These are phyloP conservation scores for Neurospora intermedia DNA, from an alignment of 495 filamentous ascomycete genomes.

Conservation along the genomic window DNA sequence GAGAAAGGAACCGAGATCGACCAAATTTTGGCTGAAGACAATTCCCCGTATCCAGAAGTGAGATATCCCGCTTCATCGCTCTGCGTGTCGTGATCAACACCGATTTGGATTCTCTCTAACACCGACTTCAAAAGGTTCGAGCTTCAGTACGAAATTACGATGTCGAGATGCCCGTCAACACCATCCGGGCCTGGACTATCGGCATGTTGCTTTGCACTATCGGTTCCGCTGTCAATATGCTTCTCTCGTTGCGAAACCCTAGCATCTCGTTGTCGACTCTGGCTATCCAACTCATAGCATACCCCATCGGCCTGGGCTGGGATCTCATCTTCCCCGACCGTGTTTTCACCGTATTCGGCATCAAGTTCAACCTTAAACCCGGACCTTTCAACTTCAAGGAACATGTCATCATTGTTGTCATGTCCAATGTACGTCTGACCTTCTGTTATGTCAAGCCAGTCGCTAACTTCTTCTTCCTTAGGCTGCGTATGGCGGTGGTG, in stretches of 20 bases:
- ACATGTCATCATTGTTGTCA: slow-evolving; percentile 66
- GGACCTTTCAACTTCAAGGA: slow-evolving; percentile 73
- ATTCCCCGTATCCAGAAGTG: slow-evolving; percentile 63
- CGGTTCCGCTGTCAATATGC: slow-evolving; percentile 59
- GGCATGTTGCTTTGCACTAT: slow-evolving; percentile 53
- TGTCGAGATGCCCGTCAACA: slow-evolving; percentile 57
- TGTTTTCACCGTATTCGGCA: slow-evolving; percentile 46
- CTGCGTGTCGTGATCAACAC: not conserved
- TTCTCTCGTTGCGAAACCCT: slow-evolving; percentile 57
- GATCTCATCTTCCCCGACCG: slow-evolving; percentile 45
- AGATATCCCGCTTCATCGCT: slow-evolving; percentile 11
- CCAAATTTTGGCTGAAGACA: slow-evolving; percentile 47
- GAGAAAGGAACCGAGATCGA: slow-evolving; percentile 45
- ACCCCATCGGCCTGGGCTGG: slow-evolving; percentile 54
- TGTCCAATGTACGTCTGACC: slow-evolving; percentile 44
- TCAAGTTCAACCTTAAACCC: slow-evolving; percentile 53
- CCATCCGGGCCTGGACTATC: slow-evolving; percentile 61
- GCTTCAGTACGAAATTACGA: slow-evolving; percentile 52
- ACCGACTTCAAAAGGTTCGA: slow-evolving; percentile 47
- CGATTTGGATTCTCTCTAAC: slow-evolving; percentile 6
- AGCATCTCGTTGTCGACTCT: slow-evolving; percentile 56
- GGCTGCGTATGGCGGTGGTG: slow-evolving; percentile 37
- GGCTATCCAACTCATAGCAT: slow-evolving; percentile 59
- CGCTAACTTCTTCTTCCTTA: slow-evolving; percentile 10
- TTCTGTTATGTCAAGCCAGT: not conserved